Conservation (phyloP, 1,284 basidiomycete species). For the Ceratobasidium theobromae region DNA sequence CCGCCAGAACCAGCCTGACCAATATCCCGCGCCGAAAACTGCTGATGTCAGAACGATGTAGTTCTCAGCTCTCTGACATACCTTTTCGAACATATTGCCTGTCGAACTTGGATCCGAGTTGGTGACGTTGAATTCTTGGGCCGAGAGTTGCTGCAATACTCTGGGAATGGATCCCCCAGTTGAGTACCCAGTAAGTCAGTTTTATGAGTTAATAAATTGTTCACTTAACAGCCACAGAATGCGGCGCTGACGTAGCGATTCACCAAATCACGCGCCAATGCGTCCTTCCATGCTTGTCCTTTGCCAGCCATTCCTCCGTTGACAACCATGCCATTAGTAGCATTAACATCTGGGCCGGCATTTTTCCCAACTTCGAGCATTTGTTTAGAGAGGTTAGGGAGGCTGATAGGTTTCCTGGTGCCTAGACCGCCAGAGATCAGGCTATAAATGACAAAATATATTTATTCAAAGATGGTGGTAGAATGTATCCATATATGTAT, state of each 20-base stretch:
- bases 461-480: no score
- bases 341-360: constrained; percentile 58
- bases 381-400: constrained; percentile 47
- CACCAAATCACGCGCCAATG: constrained; percentile 68
- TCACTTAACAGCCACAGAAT: constrained; percentile 81
- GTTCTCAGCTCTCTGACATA: constrained; percentile 53
- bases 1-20: constrained; percentile 84
- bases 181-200: constrained; percentile 53
- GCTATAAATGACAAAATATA: no score
- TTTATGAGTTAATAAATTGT: background rate
- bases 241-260: constrained; percentile 81
- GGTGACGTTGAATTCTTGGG: constrained; percentile 73
- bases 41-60: background rate
- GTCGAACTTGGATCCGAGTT: constrained; percentile 40
- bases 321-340: constrained; percentile 55
- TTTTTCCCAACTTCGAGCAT: constrained; percentile 50
- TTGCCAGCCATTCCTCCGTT: constrained; percentile 52
- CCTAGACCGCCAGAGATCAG: no score
- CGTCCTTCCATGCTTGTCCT: constrained; percentile 63
- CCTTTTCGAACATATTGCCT: constrained; percentile 85
- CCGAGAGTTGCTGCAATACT: constrained; percentile 66
- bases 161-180: constrained; percentile 80
- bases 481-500: no score
- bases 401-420: background rate
- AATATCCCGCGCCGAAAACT: constrained; percentile 56